These are phyloP conservation scores for Saussurea involucrata DNA, from an alignment of 129 eudicot genomes.

Conservation along the genomic window DNA sequence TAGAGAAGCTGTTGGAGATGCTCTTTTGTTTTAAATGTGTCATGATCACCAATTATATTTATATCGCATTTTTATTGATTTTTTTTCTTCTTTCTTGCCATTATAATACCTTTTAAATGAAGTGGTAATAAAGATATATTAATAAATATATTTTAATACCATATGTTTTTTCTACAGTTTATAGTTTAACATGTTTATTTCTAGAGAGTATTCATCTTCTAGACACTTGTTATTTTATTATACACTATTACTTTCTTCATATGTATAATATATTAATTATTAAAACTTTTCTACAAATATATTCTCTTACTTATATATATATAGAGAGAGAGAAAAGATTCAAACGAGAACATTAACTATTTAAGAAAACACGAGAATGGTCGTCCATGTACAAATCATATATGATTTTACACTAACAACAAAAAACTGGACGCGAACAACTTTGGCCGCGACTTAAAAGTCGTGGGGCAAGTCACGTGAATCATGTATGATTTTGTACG, in stretches of 20 bases:
- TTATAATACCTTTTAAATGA: too few relatives aligned
- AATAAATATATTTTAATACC: neutral
- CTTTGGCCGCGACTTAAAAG: too few relatives aligned
- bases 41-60: neutral
- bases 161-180: neutral
- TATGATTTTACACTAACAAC: too few relatives aligned
- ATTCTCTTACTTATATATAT: neutral
- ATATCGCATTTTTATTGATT: neutral
- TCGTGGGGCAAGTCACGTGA: too few relatives aligned
- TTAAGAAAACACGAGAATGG: too few relatives aligned
- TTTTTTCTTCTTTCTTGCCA: neutral
- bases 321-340: too few relatives aligned
- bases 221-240: neutral
- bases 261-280: neutral
- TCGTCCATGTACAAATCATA: too few relatives aligned
- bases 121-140: neutral
- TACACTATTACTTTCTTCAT: neutral
- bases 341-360: too few relatives aligned
- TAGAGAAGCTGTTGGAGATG: too few relatives aligned
- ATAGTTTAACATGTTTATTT: neutral
- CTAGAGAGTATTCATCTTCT: neutral
- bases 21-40: neutral
- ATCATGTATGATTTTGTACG: too few relatives aligned
- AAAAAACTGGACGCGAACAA: too few relatives aligned
- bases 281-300: neutral